Evolutionary conservation across 106 monocot species (phyloP).

Genomic region (Acorus gramineus): DNA sequence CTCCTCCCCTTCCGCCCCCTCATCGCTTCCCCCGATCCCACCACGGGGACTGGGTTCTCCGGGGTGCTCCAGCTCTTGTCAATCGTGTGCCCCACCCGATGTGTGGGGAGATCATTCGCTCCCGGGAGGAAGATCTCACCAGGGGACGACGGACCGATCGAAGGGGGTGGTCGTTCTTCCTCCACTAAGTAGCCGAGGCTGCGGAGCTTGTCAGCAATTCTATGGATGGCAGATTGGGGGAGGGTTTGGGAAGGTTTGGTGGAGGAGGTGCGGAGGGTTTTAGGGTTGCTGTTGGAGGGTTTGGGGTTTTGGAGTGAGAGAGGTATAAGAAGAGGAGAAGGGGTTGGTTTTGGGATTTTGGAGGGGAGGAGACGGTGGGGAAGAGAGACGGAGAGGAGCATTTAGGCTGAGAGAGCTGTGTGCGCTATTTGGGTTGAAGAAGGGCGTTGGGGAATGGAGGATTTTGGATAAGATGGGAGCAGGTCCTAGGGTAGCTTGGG

Average conservation of each 20-base stretch:
- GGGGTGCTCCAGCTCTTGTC: conserved; percentile 83
- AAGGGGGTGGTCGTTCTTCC: not conserved
- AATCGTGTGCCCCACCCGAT: conserved; percentile 72
- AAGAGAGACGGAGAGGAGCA: conserved; percentile 9
- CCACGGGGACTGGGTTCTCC: conserved; percentile 46
- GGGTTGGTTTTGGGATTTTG: conserved; percentile 1
- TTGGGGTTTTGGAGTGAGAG: not conserved
- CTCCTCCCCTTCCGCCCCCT: conserved; percentile 30
- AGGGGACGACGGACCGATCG: conserved; percentile 17
- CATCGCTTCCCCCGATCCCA: conserved; percentile 24
- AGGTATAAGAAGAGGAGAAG: not conserved
- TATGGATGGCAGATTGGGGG: conserved; percentile 53
- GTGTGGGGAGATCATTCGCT: conserved; percentile 43
- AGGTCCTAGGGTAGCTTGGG: too few species aligned
- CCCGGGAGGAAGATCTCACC: conserved; percentile 90
- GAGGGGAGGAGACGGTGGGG: conserved; percentile 3
- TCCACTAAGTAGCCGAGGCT: conserved; percentile 60
- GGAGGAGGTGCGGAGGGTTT: conserved; percentile 1
- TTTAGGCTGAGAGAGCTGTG: not conserved
- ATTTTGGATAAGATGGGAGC: too few species aligned
- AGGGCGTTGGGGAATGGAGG: too few species aligned
- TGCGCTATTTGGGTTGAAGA: too few species aligned
- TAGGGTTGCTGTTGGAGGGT: not conserved
- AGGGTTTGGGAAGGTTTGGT: conserved; percentile 10
- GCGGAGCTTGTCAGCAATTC: conserved; percentile 96